Percentiles rank a stretch among this genome's conserved stretches.
Conservation (phyloP, 1,139 yeast genomes). For the Williopsis jadinii region DNA sequence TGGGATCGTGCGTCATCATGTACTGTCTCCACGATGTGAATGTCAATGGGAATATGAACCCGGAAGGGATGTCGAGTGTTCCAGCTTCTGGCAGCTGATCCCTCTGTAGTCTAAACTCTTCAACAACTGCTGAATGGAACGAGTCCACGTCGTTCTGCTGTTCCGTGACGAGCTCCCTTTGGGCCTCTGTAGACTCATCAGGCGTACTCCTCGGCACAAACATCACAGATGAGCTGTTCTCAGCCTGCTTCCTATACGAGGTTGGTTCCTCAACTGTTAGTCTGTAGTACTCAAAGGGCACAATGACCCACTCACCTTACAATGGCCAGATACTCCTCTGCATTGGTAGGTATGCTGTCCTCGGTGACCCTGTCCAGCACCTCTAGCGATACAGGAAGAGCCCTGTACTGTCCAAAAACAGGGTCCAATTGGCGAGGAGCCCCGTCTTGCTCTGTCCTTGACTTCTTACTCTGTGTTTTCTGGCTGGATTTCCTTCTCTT, state of each 20-base stretch:
- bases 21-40: constrained; percentile 22
- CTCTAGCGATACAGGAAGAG: constrained; percentile 16
- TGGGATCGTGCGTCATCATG: constrained; percentile 13
- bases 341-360: constrained; percentile 18
- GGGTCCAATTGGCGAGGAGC: constrained; percentile 13
- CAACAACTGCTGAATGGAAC: constrained; percentile 4
- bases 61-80: constrained; percentile 7
- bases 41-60: constrained; percentile 16
- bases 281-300: too few species aligned
- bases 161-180: constrained; percentile 2
- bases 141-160: constrained; percentile 5
- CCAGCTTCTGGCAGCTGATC: constrained; percentile 10
- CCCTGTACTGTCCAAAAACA: constrained; percentile 17
- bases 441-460: constrained; percentile 1
- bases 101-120: constrained; percentile 9
- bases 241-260: constrained; percentile 16
- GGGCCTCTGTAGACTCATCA: too few species aligned
- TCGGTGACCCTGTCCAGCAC: constrained; percentile 11
- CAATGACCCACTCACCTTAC: constrained; percentile 11
- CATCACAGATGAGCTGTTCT: constrained; percentile 17
- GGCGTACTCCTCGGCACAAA: constrained; percentile 6
- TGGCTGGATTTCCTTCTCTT: constrained; percentile 2
- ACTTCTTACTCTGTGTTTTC: not conserved
- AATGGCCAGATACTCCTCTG: constrained; percentile 21
- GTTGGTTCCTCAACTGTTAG: constrained; percentile 2